Conservation (phyloP, 805 yeast genomes). For the Wickerhamia fluorescens region DNA sequence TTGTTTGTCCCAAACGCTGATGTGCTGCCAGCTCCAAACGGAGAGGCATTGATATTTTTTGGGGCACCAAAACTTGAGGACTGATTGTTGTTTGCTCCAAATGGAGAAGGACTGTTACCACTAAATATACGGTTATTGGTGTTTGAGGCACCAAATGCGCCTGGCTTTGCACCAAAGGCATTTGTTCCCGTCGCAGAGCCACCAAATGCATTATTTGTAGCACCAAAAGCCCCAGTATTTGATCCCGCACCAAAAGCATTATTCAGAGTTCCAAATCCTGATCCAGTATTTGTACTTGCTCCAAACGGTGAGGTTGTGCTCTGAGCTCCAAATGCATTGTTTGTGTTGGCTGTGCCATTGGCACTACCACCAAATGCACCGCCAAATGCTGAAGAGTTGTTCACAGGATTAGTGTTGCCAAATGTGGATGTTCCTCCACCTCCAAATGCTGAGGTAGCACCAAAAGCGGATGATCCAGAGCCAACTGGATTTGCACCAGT, state of each 20-base stretch:
- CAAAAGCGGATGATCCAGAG: conserved; percentile 22
- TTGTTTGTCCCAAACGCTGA: conserved; percentile 19
- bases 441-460: conserved; percentile 10
- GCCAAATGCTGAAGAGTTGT: neutral
- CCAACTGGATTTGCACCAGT: conserved; percentile 20
- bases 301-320: neutral
- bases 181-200: conserved; percentile 2
- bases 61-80: conserved; percentile 15
- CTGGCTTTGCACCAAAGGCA: conserved; percentile 15
- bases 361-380: conserved; percentile 1
- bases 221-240: conserved; percentile 14
- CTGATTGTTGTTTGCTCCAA: conserved; percentile 15
- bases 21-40: conserved; percentile 10
- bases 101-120: no score
- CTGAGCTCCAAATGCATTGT: neutral
- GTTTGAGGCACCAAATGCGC: conserved; percentile 18
- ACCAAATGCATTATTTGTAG: conserved; percentile 6
- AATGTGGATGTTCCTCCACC: conserved; percentile 8
- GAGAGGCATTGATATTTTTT: conserved; percentile 11
- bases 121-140: no score
- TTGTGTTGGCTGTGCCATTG: neutral
- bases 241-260: conserved; percentile 2
- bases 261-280: conserved; percentile 18
- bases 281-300: conserved; percentile 16
- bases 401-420: neutral